These are phyloP conservation scores for Phlebiopsis flavidoalba DNA, from an alignment of 768 basidiomycete genomes.

Conservation along the genomic window DNA sequence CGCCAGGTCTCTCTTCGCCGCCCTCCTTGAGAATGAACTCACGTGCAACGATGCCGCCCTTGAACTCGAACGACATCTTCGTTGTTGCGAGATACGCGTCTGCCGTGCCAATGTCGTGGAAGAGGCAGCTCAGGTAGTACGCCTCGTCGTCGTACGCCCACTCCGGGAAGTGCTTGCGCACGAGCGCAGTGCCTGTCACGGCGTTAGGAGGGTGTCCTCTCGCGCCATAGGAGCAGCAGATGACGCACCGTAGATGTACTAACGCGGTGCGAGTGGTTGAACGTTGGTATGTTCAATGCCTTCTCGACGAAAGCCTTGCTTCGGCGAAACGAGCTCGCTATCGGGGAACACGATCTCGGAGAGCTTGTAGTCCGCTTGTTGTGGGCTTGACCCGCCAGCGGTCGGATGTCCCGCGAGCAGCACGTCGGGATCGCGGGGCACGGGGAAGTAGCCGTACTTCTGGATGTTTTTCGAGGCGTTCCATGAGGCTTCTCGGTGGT, in stretches of 20 bases:
- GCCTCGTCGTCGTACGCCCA: conserved; percentile 46
- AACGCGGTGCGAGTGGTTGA: conserved; percentile 46
- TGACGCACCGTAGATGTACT: conserved; percentile 41
- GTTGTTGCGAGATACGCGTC: conserved; percentile 44
- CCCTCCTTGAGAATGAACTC: conserved; percentile 39
- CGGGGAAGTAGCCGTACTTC: conserved; percentile 42
- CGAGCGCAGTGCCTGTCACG: conserved; percentile 40
- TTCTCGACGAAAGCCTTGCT: conserved; percentile 24
- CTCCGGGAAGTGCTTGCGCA: conserved; percentile 39
- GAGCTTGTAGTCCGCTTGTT: conserved; percentile 35
- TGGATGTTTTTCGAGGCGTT: conserved; percentile 5
- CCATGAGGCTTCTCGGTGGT: not conserved
- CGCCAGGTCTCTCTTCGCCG: conserved; percentile 43
- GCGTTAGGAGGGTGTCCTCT: not conserved
- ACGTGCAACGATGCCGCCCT: conserved; percentile 47
- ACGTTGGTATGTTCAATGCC: conserved; percentile 40
- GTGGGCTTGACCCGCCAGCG: conserved; percentile 34
- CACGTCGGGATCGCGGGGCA: conserved; percentile 42
- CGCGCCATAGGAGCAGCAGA: not conserved
- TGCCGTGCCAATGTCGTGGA: conserved; percentile 50
- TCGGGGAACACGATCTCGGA: conserved; percentile 40
- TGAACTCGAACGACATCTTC: conserved; percentile 54
- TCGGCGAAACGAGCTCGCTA: conserved; percentile 29
- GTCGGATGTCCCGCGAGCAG: conserved; percentile 43
- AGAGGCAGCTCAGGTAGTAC: conserved; percentile 45